Evolutionary conservation across 176 grass and related monocot genomes (phyloP).

Genomic region (Luzula sylvatica): DNA sequence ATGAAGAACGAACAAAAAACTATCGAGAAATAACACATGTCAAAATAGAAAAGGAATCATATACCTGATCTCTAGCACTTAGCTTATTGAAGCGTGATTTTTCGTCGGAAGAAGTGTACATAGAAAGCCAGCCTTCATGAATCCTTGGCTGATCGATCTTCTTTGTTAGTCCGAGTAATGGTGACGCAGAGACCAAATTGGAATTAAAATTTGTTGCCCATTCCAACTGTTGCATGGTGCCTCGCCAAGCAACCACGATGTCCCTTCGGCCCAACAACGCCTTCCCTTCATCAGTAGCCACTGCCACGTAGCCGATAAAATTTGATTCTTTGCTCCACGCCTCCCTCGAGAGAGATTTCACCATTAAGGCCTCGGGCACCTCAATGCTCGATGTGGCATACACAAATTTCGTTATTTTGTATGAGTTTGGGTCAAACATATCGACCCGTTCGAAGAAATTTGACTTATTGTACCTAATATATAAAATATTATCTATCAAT

Average conservation of each 20-base stretch:
- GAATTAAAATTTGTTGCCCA: constrained; percentile 61
- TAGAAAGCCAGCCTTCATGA: constrained; percentile 58
- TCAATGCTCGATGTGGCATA: constrained; percentile 58
- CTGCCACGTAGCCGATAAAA: constrained; percentile 82
- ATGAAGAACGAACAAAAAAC: too few species aligned
- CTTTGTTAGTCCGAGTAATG: constrained; percentile 22
- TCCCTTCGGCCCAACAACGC: constrained; percentile 55
- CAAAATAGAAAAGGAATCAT: too few species aligned
- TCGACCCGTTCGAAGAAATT: constrained; percentile 33
- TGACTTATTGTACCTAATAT: neutral
- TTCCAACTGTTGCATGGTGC: constrained; percentile 45
- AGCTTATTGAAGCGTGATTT: constrained; percentile 56
- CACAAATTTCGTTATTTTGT: constrained; percentile 44
- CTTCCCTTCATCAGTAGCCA: constrained; percentile 51
- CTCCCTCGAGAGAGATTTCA: constrained; percentile 19
- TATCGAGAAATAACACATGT: neutral
- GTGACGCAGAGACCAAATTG: constrained; percentile 39
- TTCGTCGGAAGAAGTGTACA: constrained; percentile 57
- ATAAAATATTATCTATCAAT: neutral
- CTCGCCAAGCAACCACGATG: constrained; percentile 71
- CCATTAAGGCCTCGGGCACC: constrained; percentile 22
- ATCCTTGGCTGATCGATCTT: constrained; percentile 34
- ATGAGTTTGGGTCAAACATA: constrained; percentile 26
- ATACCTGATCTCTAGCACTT: constrained; percentile 77
- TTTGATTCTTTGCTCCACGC: constrained; percentile 54